Conservation (phyloP, 106 monocot genomes). For the Phalaenopsis equestris region DNA sequence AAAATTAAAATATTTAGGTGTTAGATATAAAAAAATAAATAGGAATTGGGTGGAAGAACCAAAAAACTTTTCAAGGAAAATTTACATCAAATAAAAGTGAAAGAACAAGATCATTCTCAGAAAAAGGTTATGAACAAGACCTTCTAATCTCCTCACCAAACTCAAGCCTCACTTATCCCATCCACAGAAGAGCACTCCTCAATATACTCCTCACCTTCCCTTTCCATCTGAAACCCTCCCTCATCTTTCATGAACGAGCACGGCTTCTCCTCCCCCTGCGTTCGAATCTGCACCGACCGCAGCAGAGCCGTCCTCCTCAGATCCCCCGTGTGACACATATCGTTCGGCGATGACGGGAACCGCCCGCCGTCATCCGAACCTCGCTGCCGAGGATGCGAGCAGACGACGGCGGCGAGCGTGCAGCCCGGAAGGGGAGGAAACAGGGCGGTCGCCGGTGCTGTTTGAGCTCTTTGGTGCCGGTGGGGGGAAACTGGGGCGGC, state of each 20-base stretch:
- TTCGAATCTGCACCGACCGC: slow-evolving; percentile 84
- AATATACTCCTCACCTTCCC: slow-evolving; percentile 17
- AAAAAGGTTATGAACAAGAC: too few relatives aligned
- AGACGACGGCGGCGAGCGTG: slow-evolving; percentile 38
- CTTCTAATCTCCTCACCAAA: not conserved
- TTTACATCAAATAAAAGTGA: not conserved
- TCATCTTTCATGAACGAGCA: slow-evolving; percentile 38
- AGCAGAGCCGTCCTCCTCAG: slow-evolving; percentile 66
- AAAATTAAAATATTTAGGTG: too few relatives aligned
- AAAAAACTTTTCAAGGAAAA: not conserved
- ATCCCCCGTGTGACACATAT: slow-evolving; percentile 75
- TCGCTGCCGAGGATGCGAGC: slow-evolving; percentile 50
- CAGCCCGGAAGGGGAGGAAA: slow-evolving; percentile 32
- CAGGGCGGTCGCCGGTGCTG: slow-evolving; percentile 3
- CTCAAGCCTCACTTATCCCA: slow-evolving; percentile 13
- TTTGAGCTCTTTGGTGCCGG: slow-evolving; percentile 28
- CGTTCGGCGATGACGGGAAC: slow-evolving; percentile 86
- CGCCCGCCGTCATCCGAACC: slow-evolving; percentile 68
- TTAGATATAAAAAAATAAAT: too few relatives aligned
- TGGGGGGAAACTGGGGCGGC: slow-evolving; percentile 70
- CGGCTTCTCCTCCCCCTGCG: slow-evolving; percentile 36
- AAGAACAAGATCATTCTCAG: too few relatives aligned
- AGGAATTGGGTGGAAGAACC: too few relatives aligned
- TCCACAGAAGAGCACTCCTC: slow-evolving; percentile 20
- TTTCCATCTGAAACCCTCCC: slow-evolving; percentile 20